Evolutionary conservation across 2,329 filamentous ascomycete species (phyloP).

Genomic region (Pseudopyricularia cyperi): DNA sequence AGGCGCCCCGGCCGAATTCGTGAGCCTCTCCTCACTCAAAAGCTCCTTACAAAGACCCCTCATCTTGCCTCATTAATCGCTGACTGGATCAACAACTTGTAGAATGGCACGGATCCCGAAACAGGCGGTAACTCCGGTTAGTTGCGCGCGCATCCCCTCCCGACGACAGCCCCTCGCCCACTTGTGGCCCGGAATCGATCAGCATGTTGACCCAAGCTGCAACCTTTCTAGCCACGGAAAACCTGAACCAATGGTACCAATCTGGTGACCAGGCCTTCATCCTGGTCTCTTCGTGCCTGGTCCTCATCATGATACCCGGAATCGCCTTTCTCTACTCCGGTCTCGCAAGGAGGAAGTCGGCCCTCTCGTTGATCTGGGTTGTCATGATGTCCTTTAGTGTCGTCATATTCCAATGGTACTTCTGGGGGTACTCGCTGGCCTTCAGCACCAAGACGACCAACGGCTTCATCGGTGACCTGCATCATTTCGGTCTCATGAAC

Average conservation of each 20-base stretch:
- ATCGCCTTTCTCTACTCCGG: constrained; percentile 97
- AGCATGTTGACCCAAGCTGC: background rate
- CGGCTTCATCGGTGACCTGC: constrained; percentile 82
- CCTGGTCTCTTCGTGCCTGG: constrained; percentile 79
- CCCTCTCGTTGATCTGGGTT: constrained; percentile 92
- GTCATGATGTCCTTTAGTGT: constrained; percentile 89
- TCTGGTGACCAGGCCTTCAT: constrained; percentile 92
- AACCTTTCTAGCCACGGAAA: constrained; percentile 45
- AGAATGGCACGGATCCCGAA: constrained; percentile 48
- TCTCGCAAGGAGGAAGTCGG: constrained; percentile 93
- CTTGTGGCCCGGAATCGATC: background rate
- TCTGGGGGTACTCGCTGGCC: constrained; percentile 95
- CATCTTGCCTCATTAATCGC: background rate
- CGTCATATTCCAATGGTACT: constrained; percentile 97
- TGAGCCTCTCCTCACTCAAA: background rate
- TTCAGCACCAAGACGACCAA: constrained; percentile 74
- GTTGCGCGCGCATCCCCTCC: constrained; percentile 20
- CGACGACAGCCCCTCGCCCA: background rate
- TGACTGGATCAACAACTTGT: background rate
- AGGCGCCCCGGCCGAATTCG: constrained; percentile 41
- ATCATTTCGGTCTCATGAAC: constrained; percentile 79
- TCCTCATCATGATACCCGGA: constrained; percentile 90
- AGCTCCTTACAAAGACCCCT: too few relatives aligned
- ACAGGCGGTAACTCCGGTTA: constrained; percentile 69
- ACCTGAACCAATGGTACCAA: constrained; percentile 92